Conservation (phyloP, 768 basidiomycete genomes). For the Punctularia strigosozonata region DNA sequence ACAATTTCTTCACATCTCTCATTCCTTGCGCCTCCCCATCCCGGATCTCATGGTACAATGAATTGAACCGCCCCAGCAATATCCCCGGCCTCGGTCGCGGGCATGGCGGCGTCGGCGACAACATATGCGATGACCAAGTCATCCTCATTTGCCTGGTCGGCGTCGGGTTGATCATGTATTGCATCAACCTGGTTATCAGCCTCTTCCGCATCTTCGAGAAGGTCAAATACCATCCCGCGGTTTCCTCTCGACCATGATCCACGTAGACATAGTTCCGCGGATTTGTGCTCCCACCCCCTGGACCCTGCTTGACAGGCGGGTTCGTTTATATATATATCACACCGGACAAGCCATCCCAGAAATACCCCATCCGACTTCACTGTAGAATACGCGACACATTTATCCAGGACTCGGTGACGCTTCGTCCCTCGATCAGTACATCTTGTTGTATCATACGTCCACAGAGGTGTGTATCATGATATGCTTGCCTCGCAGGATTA, state of each 20-base stretch:
- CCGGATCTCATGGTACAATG: conserved; percentile 62
- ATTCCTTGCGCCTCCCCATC: conserved; percentile 61
- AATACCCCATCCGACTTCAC: too few species aligned
- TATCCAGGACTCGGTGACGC: too few species aligned
- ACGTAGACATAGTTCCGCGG: too few species aligned
- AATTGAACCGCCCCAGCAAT: conserved; percentile 35
- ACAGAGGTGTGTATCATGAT: too few species aligned
- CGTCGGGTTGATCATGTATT: conserved; percentile 69
- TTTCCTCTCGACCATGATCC: conserved; percentile 7
- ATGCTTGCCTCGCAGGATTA: too few species aligned
- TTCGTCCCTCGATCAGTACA: too few species aligned
- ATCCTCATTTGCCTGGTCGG: conserved; percentile 70
- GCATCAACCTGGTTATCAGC: conserved; percentile 75
- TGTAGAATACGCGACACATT: too few species aligned
- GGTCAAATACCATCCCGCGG: conserved; percentile 58
- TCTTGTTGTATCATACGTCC: too few species aligned
- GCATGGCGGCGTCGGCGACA: conserved; percentile 37
- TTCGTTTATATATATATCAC: too few species aligned
- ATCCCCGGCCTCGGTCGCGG: conserved; percentile 26
- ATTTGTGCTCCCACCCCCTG: too few species aligned
- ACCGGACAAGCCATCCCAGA: too few species aligned
- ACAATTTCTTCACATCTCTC: conserved; percentile 84
- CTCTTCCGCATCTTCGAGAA: conserved; percentile 84
- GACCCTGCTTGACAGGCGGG: too few species aligned
- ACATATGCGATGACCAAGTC: conserved; percentile 65